Base-by-base conservation (phyloP, 768 basidiomycete genomes). In the Auricularia heimuer region DNA sequence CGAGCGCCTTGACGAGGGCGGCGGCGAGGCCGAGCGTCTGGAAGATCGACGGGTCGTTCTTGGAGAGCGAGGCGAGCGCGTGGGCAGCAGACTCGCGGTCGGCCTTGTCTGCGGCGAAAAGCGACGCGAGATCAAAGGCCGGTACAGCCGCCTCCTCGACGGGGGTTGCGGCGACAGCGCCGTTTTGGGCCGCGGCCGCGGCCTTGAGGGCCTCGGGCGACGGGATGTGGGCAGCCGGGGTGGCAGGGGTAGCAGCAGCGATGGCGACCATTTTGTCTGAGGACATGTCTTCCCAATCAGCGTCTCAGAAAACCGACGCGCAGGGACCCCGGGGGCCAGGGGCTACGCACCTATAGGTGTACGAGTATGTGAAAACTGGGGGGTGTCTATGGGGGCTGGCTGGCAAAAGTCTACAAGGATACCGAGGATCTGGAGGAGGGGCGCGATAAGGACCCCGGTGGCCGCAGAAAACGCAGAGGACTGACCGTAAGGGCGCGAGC, bases 31-130 rank as follows among this genome's bases (percentile, higher is more conserved):
- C 86, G 67, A 84, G 78, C 67, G 85, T 80, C 66, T 81, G 79
- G 73, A 97, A 84, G 75, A 85, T 86, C 67, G 85, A 77, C 68
- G 90, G 89, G 65, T 90, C 84, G 79, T 92, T 92, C 86, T 92
- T 85, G 69, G 84, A 86, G 74, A 84, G 78, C 66, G 87, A 83
- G 69, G 85, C 88, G 69, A 98, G 80, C 44, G 82, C 76, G 70
- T 83, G 78, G 66, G 85, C 88, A 44, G 92, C 86, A 65, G 86
- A 77, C 58, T 85, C 84, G 72, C 93, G 90, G 64, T 84, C 79
- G 68, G 87, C 82, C 80, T 94, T 94, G 81, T 96, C 94, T 69
- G 89, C 80, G 69, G 83, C 85, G 73, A 96, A 92, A 69, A 96
- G 87, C 67, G 87, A 75, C 64, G 89, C 75, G 67, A 89, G 75